Base-by-base conservation (phyloP, 2,329 filamentous ascomycete genomes). In the Colletotrichum sp. region DNA sequence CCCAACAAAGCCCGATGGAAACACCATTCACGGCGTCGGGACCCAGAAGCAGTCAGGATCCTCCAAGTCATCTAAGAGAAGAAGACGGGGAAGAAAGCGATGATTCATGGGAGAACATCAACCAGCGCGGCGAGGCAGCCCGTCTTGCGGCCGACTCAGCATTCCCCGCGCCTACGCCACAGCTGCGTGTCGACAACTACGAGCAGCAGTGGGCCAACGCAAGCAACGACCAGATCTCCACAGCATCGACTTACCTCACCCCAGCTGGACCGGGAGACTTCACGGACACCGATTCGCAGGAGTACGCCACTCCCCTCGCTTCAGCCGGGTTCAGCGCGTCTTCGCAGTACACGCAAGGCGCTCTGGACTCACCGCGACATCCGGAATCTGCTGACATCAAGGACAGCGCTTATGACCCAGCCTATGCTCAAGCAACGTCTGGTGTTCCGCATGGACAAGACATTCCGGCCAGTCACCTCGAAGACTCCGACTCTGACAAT, bases 401-500 rank as follows among this genome's bases (percentile, higher is more conserved):
- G 70, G 28, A 60, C 68, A 70, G 28, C 14, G 14, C 30, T 28
- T 55, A 72, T 18, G 70, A 69, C 6, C 57, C 68, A 39, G 66
- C 39, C 2, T 43, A 66, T 52, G 18, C 48, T 39, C 71, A 65
- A 28, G 69, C 30, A 16, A 14, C 16, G 7, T 10, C 55, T 5
- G 48, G 55, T 6, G 32, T 60, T 32, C n/a, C 26, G 6, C 21
- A 67, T 10, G 55, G 18, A 18, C 70, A 30, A 32, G 48, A 59
- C 10, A 60, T 4, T 32, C 16, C 70, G n/a, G 70, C 60, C 14
- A 48, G 55, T 13, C 66, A 63, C 28, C 74, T 76, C 26, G 73
- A 78, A 7, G 80, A 82, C 39, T 81, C 79, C 4, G 65, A 75
- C 14, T 81, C 79, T 5, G 65, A 75, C 14, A 72, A 72, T 14